Base-by-base conservation (phyloP, 192 early-diverging fungal species). In the Coemansia sp. region DNA sequence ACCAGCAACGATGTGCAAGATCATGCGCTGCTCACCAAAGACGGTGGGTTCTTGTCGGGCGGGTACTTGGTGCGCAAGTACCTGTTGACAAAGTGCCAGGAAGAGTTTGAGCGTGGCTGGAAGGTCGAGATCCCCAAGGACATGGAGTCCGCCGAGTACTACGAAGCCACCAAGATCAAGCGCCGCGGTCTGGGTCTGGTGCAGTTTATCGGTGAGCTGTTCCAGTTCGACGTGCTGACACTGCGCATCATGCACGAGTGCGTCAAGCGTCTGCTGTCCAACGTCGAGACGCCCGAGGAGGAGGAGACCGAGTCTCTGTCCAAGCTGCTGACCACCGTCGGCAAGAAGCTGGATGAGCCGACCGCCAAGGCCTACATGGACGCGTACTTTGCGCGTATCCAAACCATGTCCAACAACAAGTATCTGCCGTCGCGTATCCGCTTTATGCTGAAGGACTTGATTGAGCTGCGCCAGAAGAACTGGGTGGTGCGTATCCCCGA, bases 191-290 rank as follows among this genome's bases (percentile, higher is more conserved):
- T 99, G 52, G 95, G 95, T 59, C 86, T 98, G 71, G 89, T 95
- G 14, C 76, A 84, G 46, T 97, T 98, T 68, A 94, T 99, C 61
- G 94, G 97, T 63, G 93, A 98, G 76, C 85, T 99, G 48, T 99
- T 93, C 87, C 89, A 92, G 73, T 73, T 89, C 46, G 74, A 82
- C 38, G 91, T 99, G 82, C 84, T 99, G 67, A 92, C 93, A 5
- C 89, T 93, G 63, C 91, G 91, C 80, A 95, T 99, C 53, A 98
- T 99, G 87, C 91, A 94, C 68, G 83, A 86, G 66, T 99, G 97
- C 73, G 82, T 99, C 63, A 83, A 83, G 55, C 86, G 88, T 51
- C 86, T 99, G 59, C 77, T 96, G 65, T 67, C 71, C 49, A 86
- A 85, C 71, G 80, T 86, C 61, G 71, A 82, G 61, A 76, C 87